Evolutionary conservation across 2,329 filamentous ascomycete species (phyloP).

Genomic region (Epichloe hybrida): DNA sequence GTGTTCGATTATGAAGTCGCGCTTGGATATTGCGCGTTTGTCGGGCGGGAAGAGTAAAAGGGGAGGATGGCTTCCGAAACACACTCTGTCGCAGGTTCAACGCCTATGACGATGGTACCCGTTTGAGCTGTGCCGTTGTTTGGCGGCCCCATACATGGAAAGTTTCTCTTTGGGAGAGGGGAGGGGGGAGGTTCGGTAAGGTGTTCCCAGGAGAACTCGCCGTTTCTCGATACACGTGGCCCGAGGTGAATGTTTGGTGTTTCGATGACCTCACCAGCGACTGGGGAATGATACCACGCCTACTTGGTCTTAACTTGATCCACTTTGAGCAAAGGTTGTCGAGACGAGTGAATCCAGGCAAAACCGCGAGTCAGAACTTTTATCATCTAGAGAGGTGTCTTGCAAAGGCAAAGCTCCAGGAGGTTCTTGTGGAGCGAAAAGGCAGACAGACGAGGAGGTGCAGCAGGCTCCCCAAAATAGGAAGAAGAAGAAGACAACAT

Average conservation of each 20-base stretch:
- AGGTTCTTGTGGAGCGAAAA: background rate
- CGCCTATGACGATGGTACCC: background rate
- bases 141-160: background rate
- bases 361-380: background rate
- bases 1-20: background rate
- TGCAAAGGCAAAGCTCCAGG: too few species aligned
- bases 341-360: background rate
- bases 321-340: background rate
- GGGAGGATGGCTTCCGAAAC: background rate
- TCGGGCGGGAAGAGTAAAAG: background rate
- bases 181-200: background rate
- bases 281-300: background rate
- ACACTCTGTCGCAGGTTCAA: background rate
- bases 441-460: background rate
- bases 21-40: background rate
- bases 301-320: background rate
- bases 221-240: background rate
- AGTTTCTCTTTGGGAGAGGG: background rate
- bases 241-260: background rate
- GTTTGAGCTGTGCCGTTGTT: background rate
- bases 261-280: background rate
- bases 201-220: background rate
- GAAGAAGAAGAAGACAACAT: background rate
- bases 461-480: background rate
- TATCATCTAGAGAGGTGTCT: background rate